These are phyloP conservation scores for Gymnopus androsaceus DNA, from an alignment of 1,284 basidiomycete genomes.

Conservation along the genomic window DNA sequence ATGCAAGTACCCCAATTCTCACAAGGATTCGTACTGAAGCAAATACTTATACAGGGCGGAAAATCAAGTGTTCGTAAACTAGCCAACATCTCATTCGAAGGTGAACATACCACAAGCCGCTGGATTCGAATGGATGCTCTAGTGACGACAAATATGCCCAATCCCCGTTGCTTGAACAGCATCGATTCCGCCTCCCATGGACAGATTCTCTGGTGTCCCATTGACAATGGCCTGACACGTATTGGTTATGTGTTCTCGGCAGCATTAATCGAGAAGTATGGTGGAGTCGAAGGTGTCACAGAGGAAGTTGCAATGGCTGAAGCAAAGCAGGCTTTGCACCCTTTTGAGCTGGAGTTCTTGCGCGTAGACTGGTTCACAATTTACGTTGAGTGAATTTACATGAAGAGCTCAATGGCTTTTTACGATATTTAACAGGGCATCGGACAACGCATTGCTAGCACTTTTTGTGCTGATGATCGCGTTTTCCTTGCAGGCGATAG, in stretches of 20 bases:
- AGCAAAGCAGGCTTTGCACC: constrained; percentile 25
- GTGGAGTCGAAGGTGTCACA: constrained; percentile 27
- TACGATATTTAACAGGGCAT: constrained; percentile 22
- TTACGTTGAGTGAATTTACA: constrained; percentile 21
- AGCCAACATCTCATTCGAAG: constrained; percentile 25
- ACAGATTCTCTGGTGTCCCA: constrained; percentile 30
- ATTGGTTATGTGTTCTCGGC: constrained; percentile 30
- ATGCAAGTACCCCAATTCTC: constrained; percentile 12
- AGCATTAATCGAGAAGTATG: constrained; percentile 27
- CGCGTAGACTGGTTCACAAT: constrained; percentile 29
- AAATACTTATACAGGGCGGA: constrained; percentile 20
- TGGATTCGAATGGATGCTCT: constrained; percentile 30
- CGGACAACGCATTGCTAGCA: constrained; percentile 28
- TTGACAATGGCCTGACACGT: constrained; percentile 27
- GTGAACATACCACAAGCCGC: constrained; percentile 25
- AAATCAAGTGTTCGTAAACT: constrained; percentile 27
- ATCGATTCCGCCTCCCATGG: constrained; percentile 27
- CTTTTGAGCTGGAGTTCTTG: constrained; percentile 26
- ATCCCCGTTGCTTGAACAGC: constrained; percentile 26
- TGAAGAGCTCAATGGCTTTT: background rate
- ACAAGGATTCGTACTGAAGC: background rate
- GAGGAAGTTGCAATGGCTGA: constrained; percentile 26
- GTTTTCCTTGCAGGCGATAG: constrained; percentile 31
- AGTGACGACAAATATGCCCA: constrained; percentile 30
- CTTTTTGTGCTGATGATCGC: constrained; percentile 22